phyloP scores from a whole-genome alignment of 768 basidiomycete genomes.

The Kwoniella europaea region DNA sequence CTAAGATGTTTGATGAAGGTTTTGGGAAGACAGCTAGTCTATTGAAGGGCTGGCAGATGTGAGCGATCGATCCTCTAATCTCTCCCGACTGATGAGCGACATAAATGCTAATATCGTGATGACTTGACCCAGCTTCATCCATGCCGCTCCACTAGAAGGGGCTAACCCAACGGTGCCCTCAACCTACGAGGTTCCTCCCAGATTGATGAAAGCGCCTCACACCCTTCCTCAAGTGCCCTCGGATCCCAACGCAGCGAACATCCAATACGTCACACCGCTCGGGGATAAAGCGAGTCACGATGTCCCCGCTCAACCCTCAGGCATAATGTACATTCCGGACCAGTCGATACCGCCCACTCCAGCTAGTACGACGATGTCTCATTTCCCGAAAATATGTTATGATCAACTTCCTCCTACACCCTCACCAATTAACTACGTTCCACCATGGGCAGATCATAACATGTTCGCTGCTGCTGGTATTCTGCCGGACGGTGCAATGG shows the following conservation, averaged over 20 bases:
- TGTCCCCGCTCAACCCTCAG: neutral
- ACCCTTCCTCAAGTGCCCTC: constrained; percentile 1
- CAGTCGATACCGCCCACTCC: constrained; percentile 7
- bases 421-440: constrained; percentile 18
- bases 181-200: neutral
- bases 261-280: neutral
- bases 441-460: constrained; percentile 42
- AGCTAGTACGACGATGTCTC: neutral
- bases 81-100: neutral
- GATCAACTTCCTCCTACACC: constrained; percentile 24
- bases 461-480: constrained; percentile 23
- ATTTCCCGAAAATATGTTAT: neutral
- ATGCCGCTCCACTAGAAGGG: neutral
- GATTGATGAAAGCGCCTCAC: neutral
- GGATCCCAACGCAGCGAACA: neutral
- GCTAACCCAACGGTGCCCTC: neutral
- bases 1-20: constrained; percentile 38
- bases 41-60: constrained; percentile 50
- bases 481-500: neutral
- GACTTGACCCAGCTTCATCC: constrained; percentile 1
- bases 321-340: constrained; percentile 6
- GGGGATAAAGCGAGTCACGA: neutral
- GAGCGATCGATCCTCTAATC: constrained; percentile 10
- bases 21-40: constrained; percentile 35
- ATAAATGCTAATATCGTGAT: no score